Evolutionary conservation across 257 asterid species (phyloP), one percentile per base, ranked within the genome.

Genomic region (Euphrasia confusa): DNA sequence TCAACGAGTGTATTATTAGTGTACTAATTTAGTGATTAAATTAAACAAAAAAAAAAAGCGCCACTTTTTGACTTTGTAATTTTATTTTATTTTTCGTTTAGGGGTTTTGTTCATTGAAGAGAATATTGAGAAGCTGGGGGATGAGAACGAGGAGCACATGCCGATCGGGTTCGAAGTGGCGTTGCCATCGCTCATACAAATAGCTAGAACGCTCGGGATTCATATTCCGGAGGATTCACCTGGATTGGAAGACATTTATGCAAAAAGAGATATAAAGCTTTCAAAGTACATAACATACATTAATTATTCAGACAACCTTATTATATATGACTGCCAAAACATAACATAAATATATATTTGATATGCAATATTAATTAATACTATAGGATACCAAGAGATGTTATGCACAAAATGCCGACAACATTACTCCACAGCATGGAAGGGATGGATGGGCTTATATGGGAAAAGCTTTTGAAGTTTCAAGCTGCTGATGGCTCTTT

Each of bases 81-180:
- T 30, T 48, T 14, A 14, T 14, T 48, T 24, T 10, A 21, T 21
- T 27, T 11, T n/a, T 28, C n/a, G 9, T 13, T 21, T 26, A 92
- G 99, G 99, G 50, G 67, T 86, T 17, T 45, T 8, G 5, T 93
- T 83, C 33, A 69, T 93, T 0, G 75, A 67, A 39, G 76, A 80
- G 30, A 87, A 93, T 12, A 75, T 93, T 2, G 0, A 6, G 17
- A 84, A 77, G 77, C 72, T 93, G 0, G 91, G 65, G 53, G 88
- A 82, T 10, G 99, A 87, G 40, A 82, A 76, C 21, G 74, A 64
- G 10, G 97, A 83, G 80, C 97, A 89, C 59, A 89, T 93, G 99
- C 95, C 97, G 0, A 84, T 89, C 1, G 99, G 96, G 42, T 93
- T 84, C 44, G 99, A 93, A 54, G 84, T 93, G 59, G 89, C 93